Evolutionary conservation across 345 rosid genomes (phyloP).

Genomic region (Cardamine chenopodiifolia): DNA sequence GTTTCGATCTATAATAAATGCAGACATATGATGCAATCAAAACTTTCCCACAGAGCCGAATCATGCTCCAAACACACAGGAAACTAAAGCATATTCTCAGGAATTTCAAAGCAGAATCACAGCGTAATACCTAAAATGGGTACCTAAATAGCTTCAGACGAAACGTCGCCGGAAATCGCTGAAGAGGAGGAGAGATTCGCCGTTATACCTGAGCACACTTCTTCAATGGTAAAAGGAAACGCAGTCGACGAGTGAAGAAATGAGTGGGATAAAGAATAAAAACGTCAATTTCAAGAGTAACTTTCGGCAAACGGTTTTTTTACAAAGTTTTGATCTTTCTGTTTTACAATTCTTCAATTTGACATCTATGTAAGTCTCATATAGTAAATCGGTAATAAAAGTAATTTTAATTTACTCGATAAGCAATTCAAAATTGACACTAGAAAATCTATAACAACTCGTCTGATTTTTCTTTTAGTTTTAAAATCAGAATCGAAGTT

Average conservation of each 20-base stretch:
- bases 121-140: slow-evolving; percentile 1
- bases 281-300: neutral
- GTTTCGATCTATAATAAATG: neutral
- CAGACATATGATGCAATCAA: neutral
- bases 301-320: too few species aligned
- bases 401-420: too few species aligned
- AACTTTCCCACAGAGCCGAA: neutral
- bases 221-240: neutral
- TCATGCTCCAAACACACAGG: neutral
- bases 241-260: neutral
- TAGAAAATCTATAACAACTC: too few species aligned
- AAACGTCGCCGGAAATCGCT: slow-evolving; percentile 8
- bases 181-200: neutral
- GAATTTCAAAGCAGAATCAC: slow-evolving; percentile 26
- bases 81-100: slow-evolving; percentile 9
- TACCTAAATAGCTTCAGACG: neutral
- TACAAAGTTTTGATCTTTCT: too few species aligned
- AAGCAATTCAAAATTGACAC: too few species aligned
- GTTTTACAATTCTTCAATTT: too few species aligned
- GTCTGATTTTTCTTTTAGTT: too few species aligned
- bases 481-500: too few species aligned
- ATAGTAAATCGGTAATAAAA: too few species aligned
- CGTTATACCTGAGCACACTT: neutral
- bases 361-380: too few species aligned
- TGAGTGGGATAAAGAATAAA: neutral